Conservation (phyloP, 75 land plant genomes). For the Pinus taeda region DNA sequence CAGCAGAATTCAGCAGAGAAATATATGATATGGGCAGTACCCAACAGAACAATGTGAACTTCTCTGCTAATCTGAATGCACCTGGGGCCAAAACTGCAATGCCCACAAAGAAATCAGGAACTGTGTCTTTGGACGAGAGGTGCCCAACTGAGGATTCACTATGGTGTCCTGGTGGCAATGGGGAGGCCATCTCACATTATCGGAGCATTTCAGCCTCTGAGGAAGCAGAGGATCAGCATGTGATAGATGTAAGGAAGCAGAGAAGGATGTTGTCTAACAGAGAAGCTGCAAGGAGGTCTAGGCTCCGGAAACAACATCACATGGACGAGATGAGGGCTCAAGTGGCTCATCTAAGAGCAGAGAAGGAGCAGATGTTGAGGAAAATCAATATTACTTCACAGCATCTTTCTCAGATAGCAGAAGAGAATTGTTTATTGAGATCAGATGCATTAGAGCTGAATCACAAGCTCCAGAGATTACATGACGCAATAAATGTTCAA, state of each 20-base stretch:
- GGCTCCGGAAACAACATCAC: slow-evolving; percentile 69
- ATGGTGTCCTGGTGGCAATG: neutral
- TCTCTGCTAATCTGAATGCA: neutral
- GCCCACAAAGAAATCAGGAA: neutral
- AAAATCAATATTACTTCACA: slow-evolving; percentile 46
- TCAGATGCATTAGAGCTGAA: slow-evolving; percentile 41
- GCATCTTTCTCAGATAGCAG: slow-evolving; percentile 22
- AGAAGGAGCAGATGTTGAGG: slow-evolving; percentile 44
- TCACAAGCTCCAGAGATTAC: slow-evolving; percentile 33
- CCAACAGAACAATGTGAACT: neutral
- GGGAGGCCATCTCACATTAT: neutral
- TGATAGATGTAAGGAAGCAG: slow-evolving; percentile 51
- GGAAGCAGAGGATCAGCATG: slow-evolving; percentile 48
- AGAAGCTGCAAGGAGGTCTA: slow-evolving; percentile 73
- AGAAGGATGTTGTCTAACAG: slow-evolving; percentile 69
- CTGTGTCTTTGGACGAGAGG: neutral
- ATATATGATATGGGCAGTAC: neutral
- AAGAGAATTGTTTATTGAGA: slow-evolving; percentile 46
- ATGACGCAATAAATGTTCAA: neutral
- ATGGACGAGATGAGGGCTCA: slow-evolving; percentile 68
- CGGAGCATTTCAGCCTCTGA: slow-evolving; percentile 31
- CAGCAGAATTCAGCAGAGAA: neutral
- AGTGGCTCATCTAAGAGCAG: slow-evolving; percentile 43
- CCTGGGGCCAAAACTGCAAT: neutral
- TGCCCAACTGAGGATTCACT: slow-evolving; percentile 1